Conservation (phyloP, 2,329 filamentous ascomycete species). For the Sphaceloma murrayae region DNA sequence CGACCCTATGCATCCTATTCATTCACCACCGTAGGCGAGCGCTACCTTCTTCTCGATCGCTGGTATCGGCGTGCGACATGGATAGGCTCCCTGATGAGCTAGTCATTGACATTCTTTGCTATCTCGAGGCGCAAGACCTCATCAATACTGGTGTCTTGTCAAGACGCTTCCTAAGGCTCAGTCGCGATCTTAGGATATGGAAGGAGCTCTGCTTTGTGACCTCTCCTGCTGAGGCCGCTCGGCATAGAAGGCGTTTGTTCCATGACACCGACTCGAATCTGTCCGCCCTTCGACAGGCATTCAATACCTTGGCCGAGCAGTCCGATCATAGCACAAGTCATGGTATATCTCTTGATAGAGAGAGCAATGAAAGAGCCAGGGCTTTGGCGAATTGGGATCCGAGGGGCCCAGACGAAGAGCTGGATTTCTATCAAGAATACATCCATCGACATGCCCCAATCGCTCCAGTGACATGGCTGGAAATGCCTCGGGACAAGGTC, state of each 20-base stretch:
- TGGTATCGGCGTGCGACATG: constrained; percentile 18
- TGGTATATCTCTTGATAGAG: neutral
- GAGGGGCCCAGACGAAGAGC: constrained; percentile 57
- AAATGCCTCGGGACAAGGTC: constrained; percentile 44
- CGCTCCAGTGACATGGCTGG: constrained; percentile 61
- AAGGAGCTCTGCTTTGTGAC: constrained; percentile 62
- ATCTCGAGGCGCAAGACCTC: constrained; percentile 55
- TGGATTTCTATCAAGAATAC: constrained; percentile 84
- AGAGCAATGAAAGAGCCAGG: neutral
- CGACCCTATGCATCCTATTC: constrained; percentile 1
- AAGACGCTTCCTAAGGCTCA: constrained; percentile 53
- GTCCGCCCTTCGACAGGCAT: constrained; percentile 34
- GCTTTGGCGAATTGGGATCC: constrained; percentile 72
- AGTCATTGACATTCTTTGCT: constrained; percentile 35
- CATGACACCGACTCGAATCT: constrained; percentile 35
- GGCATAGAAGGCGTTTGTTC: constrained; percentile 42
- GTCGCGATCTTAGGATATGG: constrained; percentile 70
- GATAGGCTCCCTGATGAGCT: constrained; percentile 33
- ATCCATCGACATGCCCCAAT: constrained; percentile 69
- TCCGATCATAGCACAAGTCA: constrained; percentile 17
- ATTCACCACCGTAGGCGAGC: neutral
- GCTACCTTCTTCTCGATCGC: neutral
- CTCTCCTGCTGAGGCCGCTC: constrained; percentile 55
- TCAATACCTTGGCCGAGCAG: constrained; percentile 26
- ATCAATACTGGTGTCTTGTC: constrained; percentile 61